These are phyloP conservation scores for Magnolia officinalis DNA, from an alignment of 164 flowering plant species.

Conservation along the genomic window DNA sequence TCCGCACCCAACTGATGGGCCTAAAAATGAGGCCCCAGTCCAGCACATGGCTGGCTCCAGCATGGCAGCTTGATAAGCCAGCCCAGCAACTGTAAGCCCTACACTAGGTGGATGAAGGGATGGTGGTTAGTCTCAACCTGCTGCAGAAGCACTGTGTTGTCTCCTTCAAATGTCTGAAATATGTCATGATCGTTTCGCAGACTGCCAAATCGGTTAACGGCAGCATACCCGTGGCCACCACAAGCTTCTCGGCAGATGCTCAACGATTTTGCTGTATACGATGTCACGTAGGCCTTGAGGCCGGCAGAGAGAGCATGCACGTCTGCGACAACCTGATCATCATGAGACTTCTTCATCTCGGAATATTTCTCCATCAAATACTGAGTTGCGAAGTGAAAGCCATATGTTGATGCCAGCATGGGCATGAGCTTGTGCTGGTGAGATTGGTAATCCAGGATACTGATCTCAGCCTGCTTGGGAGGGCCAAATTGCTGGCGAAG, in stretches of 20 bases:
- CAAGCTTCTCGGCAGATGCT: constrained; percentile 89
- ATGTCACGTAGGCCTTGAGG: constrained; percentile 85
- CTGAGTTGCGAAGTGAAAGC: constrained; percentile 74
- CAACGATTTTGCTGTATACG: constrained; percentile 79
- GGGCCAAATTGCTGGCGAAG: constrained; percentile 96
- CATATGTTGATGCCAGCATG: constrained; percentile 93
- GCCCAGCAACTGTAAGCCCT: neutral
- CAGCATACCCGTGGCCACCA: constrained; percentile 99
- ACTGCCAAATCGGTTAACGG: constrained; percentile 86
- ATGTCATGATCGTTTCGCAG: constrained; percentile 95
- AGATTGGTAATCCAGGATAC: constrained; percentile 92
- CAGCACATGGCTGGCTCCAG: too few relatives aligned
- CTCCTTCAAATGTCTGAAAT: constrained; percentile 98
- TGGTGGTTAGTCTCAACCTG: constrained; percentile 44
- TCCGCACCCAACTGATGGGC: too few relatives aligned
- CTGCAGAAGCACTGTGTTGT: constrained; percentile 94
- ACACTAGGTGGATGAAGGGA: neutral
- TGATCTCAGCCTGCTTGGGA: constrained; percentile 78
- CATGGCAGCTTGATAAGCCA: too few relatives aligned
- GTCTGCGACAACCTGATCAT: constrained; percentile 72
- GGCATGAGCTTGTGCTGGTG: constrained; percentile 99
- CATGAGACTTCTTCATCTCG: constrained; percentile 83
- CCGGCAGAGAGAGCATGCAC: constrained; percentile 94
- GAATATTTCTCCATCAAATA: constrained; percentile 78
- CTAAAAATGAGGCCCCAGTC: too few relatives aligned